Percentiles rank a stretch among this genome's conserved stretches.
Conservation (phyloP, 2,329 filamentous ascomycete species). For the Penicillium oxalicum region DNA sequence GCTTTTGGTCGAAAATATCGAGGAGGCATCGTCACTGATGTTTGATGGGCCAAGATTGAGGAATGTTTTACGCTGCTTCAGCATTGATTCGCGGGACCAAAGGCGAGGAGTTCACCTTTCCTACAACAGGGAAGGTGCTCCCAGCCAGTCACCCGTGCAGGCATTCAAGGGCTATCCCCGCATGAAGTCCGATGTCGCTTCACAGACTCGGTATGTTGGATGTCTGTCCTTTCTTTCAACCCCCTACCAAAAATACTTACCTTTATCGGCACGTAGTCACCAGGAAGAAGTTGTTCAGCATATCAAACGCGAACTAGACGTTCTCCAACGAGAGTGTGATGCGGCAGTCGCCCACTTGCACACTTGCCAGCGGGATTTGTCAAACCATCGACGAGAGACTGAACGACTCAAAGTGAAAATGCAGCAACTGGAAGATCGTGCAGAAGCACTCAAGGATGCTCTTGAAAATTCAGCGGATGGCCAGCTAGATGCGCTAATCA, state of each 20-base stretch:
- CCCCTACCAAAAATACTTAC: conserved; percentile 1
- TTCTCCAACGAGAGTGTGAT: conserved; percentile 47
- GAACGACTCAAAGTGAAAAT: conserved; percentile 49
- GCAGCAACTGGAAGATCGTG: conserved; percentile 56
- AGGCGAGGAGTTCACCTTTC: conserved; percentile 57
- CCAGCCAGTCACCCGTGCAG: conserved; percentile 49
- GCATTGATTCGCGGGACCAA: conserved; percentile 58
- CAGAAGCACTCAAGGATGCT: conserved; percentile 62
- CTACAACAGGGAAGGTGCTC: conserved; percentile 44
- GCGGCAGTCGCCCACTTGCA: conserved; percentile 46
- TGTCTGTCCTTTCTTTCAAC: too few relatives aligned
- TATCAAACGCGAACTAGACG: conserved; percentile 50
- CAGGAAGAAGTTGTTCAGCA: conserved; percentile 47
- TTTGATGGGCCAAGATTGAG: conserved; percentile 54
- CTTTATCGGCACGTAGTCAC: conserved; percentile 24
- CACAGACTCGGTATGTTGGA: conserved; percentile 52
- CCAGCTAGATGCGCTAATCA: conserved; percentile 54
- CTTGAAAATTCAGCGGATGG: conserved; percentile 60
- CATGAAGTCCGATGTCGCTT: conserved; percentile 73
- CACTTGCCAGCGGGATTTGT: conserved; percentile 46
- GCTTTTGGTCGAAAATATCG: conserved; percentile 64
- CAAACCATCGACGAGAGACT: conserved; percentile 44
- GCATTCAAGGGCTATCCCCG: conserved; percentile 53
- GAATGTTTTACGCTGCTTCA: conserved; percentile 65
- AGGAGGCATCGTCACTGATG: conserved; percentile 65